Conservation (phyloP, 1,284 basidiomycete genomes). For the Sporisorium scitamineum region DNA sequence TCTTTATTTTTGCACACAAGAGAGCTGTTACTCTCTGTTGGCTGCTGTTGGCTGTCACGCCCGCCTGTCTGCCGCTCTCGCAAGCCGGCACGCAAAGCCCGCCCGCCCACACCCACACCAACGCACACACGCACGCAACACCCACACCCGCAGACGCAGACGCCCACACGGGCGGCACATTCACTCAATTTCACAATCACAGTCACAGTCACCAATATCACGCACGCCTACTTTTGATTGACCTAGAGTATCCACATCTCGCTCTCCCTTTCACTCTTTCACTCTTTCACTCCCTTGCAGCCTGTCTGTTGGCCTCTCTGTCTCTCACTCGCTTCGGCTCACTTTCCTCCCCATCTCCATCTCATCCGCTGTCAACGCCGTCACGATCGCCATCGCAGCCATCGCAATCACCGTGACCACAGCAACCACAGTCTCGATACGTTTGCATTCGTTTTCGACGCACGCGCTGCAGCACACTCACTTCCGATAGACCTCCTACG, state of each 20-base stretch:
- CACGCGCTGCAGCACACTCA: not conserved
- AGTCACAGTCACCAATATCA: not conserved
- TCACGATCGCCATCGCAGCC: not conserved
- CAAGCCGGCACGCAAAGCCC: conserved; percentile 7
- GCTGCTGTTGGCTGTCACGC: not conserved
- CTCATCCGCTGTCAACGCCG: not conserved
- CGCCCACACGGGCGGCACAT: not conserved
- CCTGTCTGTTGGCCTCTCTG: not conserved
- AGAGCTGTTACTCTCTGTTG: too few relatives aligned
- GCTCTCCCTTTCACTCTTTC: too few relatives aligned
- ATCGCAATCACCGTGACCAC: not conserved
- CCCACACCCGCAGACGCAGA: not conserved
- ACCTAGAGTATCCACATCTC: not conserved
- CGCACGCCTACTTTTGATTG: not conserved
- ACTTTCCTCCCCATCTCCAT: not conserved
- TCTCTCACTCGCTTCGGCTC: not conserved
- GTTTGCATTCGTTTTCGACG: not conserved
- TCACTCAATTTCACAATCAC: not conserved
- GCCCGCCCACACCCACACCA: not conserved
- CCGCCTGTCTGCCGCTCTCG: not conserved
- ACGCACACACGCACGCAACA: not conserved
- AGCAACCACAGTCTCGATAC: not conserved
- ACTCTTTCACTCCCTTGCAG: not conserved
- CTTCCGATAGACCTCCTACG: not conserved
- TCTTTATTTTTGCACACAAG: too few relatives aligned